Evolutionary conservation across 257 asterid species (phyloP).

Genomic region (Fraxinus excelsior): DNA sequence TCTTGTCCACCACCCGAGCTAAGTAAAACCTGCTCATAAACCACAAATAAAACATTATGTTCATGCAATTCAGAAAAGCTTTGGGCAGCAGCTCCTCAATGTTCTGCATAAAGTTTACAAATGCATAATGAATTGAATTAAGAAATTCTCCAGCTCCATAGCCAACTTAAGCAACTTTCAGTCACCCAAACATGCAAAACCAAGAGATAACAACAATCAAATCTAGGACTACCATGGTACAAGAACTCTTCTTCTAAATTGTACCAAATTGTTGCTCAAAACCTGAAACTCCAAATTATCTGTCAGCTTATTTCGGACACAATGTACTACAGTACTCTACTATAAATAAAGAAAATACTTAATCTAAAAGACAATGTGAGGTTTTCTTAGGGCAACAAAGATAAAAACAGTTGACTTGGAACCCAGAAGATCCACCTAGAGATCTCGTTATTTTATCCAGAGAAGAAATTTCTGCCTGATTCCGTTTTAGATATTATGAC

Average conservation of each 20-base stretch:
- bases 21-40: conserved; percentile 59
- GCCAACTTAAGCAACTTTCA: neutral
- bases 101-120: neutral
- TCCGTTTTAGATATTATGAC: neutral
- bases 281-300: neutral
- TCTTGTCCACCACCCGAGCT: conserved; percentile 61
- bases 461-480: neutral
- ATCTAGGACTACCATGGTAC: neutral
- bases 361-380: neutral
- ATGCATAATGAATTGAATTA: conserved; percentile 16
- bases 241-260: neutral
- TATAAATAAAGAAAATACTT: neutral
- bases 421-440: neutral
- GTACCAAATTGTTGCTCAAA: neutral
- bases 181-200: neutral
- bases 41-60: conserved; percentile 23
- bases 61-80: conserved; percentile 10
- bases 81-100: neutral
- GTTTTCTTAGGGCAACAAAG: neutral
- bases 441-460: neutral
- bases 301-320: neutral
- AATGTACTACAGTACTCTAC: neutral
- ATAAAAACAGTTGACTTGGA: neutral
- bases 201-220: conserved; percentile 2
- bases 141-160: conserved; percentile 8